phyloP scores from a whole-genome alignment of 2,329 filamentous ascomycete genomes.

The Macrophomina tecta region DNA sequence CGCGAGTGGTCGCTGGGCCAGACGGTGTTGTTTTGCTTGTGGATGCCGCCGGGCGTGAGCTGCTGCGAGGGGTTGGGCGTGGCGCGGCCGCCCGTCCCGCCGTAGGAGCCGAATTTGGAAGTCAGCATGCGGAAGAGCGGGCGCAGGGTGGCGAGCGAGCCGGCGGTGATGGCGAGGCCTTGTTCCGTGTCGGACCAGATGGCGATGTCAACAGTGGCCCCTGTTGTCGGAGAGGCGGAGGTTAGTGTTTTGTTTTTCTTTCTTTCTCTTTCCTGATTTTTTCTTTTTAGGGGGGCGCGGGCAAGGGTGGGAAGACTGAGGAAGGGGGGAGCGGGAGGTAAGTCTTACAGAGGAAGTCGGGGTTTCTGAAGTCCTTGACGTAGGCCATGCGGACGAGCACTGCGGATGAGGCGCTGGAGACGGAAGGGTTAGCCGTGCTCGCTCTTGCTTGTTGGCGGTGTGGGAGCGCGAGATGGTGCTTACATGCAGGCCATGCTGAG shows the following conservation, averaged over 20 bases:
- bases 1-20: constrained; percentile 13
- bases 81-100: not conserved
- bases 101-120: constrained; percentile 3
- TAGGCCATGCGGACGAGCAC: constrained; percentile 45
- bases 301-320: too few species aligned
- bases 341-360: constrained; percentile 42
- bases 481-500: constrained; percentile 57
- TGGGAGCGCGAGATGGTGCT: not conserved
- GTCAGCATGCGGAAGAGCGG: constrained; percentile 39
- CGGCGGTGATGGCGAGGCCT: constrained; percentile 45
- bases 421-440: not conserved
- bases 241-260: not conserved
- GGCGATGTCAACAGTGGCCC: constrained; percentile 42
- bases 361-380: constrained; percentile 42
- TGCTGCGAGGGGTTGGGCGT: not conserved
- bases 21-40: not conserved
- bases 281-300: too few species aligned
- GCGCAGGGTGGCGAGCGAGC: constrained; percentile 44
- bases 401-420: constrained; percentile 38
- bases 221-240: not conserved
- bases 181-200: constrained; percentile 46
- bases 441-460: not conserved
- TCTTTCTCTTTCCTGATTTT: too few species aligned
- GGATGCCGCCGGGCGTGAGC: not conserved
- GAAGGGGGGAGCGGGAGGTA: too few species aligned